phyloP scores from a whole-genome alignment of 345 rosid species.

The Rhodamnia argentea region DNA sequence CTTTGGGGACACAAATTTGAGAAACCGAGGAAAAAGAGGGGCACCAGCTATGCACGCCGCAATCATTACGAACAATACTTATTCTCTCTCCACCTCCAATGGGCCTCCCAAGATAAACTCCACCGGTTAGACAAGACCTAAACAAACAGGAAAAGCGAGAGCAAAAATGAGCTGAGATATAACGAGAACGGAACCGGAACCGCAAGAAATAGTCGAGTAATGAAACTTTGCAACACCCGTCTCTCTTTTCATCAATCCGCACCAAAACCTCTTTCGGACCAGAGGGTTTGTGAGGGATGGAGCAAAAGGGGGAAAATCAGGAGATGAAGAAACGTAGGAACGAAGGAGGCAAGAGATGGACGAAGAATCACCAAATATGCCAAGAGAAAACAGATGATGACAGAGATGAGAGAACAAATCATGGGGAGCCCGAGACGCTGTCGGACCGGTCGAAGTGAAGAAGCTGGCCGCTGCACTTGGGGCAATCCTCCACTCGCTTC shows the following conservation, averaged over 20 bases:
- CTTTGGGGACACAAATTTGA: neutral
- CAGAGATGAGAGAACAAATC: neutral
- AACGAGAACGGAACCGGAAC: neutral
- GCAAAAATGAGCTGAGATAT: neutral
- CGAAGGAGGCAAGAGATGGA: neutral
- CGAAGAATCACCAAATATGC: neutral
- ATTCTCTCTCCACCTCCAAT: neutral
- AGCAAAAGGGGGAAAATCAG: neutral
- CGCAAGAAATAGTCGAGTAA: neutral
- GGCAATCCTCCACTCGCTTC: conserved; percentile 67
- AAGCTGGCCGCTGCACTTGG: conserved; percentile 70
- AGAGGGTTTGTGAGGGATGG: neutral
- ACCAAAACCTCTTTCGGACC: conserved; percentile 9
- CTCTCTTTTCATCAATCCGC: conserved; percentile 22
- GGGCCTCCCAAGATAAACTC: neutral
- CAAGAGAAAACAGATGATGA: neutral
- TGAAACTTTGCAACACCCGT: conserved; percentile 1
- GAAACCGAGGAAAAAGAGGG: neutral
- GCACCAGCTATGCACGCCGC: conserved; percentile 3
- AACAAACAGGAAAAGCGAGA: neutral
- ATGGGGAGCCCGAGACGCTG: conserved; percentile 19
- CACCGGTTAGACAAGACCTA: neutral
- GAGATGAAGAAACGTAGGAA: conserved; percentile 3
- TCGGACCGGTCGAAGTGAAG: conserved; percentile 68
- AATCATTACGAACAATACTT: conserved; percentile 1